Percentiles rank a stretch among this genome's conserved stretches.
Evolutionary conservation across 179 eudicot genomes (phyloP).

Genomic region (Patellifolia procumbens): DNA sequence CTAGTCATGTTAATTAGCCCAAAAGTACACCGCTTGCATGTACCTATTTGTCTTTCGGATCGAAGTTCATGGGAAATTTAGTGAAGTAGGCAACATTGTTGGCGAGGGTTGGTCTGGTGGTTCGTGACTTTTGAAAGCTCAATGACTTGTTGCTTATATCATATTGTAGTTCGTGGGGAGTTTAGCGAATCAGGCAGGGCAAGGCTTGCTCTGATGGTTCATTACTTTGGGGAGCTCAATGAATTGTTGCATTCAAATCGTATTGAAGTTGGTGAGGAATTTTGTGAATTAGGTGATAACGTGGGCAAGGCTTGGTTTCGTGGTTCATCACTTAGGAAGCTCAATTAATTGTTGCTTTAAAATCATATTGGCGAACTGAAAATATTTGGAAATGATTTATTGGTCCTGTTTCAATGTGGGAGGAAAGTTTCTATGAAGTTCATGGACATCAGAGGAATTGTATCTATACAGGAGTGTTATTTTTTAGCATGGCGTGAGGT

Average conservation of each 20-base stretch:
- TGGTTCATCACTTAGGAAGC: not conserved
- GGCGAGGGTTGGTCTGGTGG: not conserved
- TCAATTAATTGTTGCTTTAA: not conserved
- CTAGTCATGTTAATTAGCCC: too few species aligned
- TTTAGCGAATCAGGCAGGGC: too few species aligned
- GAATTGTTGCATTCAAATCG: not conserved
- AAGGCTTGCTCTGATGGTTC: not conserved
- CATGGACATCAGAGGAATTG: not conserved
- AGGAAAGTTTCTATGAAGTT: not conserved
- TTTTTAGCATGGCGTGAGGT: not conserved
- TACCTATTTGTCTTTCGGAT: too few species aligned
- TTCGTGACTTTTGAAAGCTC: not conserved
- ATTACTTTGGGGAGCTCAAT: not conserved
- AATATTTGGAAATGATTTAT: not conserved
- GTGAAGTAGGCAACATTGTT: too few species aligned
- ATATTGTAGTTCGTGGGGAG: too few species aligned
- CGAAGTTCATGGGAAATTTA: too few species aligned
- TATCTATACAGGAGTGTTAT: not conserved
- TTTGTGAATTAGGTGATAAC: too few species aligned
- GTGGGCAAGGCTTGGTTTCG: not conserved
- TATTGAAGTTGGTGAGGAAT: too few species aligned
- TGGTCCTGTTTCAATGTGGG: not conserved
- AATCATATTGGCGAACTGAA: not conserved
- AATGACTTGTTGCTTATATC: not conserved
- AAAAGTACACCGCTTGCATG: too few species aligned